Evolutionary conservation across 139 green algal species (phyloP).

Genomic region (Dunaliella primolecta): DNA sequence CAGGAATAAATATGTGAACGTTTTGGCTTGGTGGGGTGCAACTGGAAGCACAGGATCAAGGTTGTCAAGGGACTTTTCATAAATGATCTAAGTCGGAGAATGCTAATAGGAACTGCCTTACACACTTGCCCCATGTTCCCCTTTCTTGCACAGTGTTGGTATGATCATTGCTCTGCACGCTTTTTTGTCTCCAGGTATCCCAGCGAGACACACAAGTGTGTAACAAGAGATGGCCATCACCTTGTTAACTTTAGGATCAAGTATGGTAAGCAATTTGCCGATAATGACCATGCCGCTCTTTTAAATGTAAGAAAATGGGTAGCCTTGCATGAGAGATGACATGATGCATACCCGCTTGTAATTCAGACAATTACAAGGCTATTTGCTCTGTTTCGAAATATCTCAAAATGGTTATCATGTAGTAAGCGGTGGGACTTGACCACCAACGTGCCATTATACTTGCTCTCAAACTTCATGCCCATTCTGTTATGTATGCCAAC

Average conservation of each 20-base stretch:
- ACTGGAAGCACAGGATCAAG: too few relatives aligned
- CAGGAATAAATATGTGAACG: background rate
- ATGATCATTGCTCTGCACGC: background rate
- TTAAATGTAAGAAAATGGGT: background rate
- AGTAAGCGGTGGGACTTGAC: background rate
- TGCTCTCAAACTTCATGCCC: too few relatives aligned
- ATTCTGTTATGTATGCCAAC: too few relatives aligned
- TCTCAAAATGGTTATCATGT: background rate
- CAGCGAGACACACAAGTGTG: slow-evolving; percentile 52
- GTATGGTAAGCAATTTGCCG: background rate
- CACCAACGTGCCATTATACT: background rate
- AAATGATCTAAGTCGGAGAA: too few relatives aligned
- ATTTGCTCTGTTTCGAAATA: background rate
- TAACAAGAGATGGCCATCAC: slow-evolving; percentile 57
- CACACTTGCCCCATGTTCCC: too few relatives aligned
- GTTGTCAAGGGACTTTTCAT: too few relatives aligned
- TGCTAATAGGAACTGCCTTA: too few relatives aligned
- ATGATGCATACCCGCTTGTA: too few relatives aligned
- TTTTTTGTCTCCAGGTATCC: slow-evolving; percentile 47
- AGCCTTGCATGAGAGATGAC: background rate
- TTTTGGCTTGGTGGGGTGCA: background rate
- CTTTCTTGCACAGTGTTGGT: too few relatives aligned
- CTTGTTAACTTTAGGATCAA: slow-evolving; percentile 31
- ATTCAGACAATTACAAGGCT: background rate
- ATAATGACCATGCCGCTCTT: background rate